phyloP scores from a whole-genome alignment of 306 rosid species.

The Purshia tridentata region DNA sequence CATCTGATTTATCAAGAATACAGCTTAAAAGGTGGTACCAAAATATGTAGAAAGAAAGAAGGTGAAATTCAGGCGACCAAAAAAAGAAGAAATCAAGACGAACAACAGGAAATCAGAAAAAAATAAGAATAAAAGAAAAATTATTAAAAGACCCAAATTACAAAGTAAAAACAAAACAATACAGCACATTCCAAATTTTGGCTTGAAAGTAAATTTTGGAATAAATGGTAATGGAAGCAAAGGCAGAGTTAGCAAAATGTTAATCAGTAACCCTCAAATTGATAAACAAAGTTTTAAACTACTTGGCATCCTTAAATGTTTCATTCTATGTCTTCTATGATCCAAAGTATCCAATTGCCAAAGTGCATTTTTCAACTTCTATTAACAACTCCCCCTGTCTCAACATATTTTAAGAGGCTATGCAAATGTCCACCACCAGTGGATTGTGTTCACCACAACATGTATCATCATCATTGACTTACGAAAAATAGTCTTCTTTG shows the following conservation, averaged over 20 bases:
- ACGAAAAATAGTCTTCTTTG: background rate
- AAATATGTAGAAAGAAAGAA: background rate
- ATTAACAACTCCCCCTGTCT: background rate
- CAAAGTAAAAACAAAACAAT: background rate
- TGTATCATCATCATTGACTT: background rate
- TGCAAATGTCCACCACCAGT: background rate
- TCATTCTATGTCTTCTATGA: background rate
- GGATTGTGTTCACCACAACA: background rate
- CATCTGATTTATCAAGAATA: background rate
- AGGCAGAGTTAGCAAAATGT: conserved; percentile 1
- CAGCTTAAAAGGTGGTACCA: background rate
- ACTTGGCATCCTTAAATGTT: background rate
- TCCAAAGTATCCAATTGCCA: background rate
- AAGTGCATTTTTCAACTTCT: background rate
- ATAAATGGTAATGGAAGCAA: background rate
- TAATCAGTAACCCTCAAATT: background rate
- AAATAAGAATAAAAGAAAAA: background rate
- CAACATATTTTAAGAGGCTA: background rate
- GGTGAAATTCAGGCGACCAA: background rate
- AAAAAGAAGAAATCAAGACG: background rate
- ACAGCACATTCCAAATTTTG: background rate
- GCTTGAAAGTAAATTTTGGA: background rate
- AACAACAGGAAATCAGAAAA: background rate
- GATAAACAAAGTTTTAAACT: background rate
- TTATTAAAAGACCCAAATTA: background rate